phyloP scores from a whole-genome alignment of 164 flowering plant genomes.

The Magnolia kwangsiensis region DNA sequence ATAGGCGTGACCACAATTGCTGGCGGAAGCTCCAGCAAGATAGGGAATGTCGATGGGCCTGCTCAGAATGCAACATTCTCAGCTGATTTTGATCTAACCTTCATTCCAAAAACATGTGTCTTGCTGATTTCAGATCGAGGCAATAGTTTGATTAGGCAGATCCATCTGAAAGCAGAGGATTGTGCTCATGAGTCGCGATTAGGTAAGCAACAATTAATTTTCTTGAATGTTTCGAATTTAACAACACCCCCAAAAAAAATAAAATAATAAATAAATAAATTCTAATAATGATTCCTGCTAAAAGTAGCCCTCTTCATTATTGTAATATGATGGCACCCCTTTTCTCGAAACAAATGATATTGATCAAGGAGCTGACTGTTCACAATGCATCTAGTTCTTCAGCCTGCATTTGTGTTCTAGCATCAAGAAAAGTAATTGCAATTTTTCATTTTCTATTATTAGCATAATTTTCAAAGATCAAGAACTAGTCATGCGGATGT shows the following conservation, averaged over 20 bases:
- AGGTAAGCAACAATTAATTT: slow-evolving; percentile 26
- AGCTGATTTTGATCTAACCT: slow-evolving; percentile 53
- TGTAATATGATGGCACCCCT: background rate
- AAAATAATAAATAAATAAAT: too few relatives aligned
- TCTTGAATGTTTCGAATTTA: background rate
- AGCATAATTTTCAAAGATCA: too few relatives aligned
- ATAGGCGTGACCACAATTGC: slow-evolving; percentile 87
- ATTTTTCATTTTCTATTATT: too few relatives aligned
- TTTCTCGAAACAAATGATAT: background rate
- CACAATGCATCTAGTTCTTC: too few relatives aligned
- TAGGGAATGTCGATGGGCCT: slow-evolving; percentile 69
- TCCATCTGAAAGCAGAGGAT: slow-evolving; percentile 55
- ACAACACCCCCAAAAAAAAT: too few relatives aligned
- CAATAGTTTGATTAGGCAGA: slow-evolving; percentile 56
- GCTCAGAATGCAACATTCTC: slow-evolving; percentile 73
- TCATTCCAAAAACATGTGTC: slow-evolving; percentile 52
- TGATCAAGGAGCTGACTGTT: background rate
- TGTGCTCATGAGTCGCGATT: slow-evolving; percentile 36
- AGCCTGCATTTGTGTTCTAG: too few relatives aligned
- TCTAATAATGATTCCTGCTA: too few relatives aligned
- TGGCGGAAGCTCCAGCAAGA: slow-evolving; percentile 44
- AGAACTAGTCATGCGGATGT: too few relatives aligned
- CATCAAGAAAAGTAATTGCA: too few relatives aligned
- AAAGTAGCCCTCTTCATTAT: too few relatives aligned
- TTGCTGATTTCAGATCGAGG: slow-evolving; percentile 69